A percentile compares a stretch with the other conserved stretches of the same genome.
phyloP scores from a whole-genome alignment of 352 stramenopile species.

The Pythium inflatum region DNA sequence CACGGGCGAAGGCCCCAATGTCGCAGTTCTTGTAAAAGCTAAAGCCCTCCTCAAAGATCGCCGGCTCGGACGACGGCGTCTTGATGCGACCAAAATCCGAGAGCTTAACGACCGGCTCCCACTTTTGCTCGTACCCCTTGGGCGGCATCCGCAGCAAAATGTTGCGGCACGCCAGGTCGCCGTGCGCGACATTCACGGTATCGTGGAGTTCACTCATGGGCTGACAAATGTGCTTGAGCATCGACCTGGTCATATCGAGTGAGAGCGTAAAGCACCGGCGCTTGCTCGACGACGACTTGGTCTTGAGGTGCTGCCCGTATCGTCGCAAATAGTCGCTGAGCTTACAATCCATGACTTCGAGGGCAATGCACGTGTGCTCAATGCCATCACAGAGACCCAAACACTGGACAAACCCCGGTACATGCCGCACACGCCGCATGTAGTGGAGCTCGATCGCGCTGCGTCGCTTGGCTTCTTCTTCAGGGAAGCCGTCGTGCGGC shows the following conservation, averaged over 20 bases:
- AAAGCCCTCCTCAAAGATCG: slow-evolving; percentile 71
- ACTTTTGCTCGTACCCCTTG: slow-evolving; percentile 81
- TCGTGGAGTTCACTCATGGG: slow-evolving; percentile 84
- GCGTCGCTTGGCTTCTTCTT: slow-evolving; percentile 80
- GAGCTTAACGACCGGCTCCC: slow-evolving; percentile 81
- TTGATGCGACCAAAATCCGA: slow-evolving; percentile 86
- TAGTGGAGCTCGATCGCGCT: slow-evolving; percentile 82
- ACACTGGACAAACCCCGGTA: slow-evolving; percentile 80
- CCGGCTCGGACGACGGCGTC: slow-evolving; percentile 61
- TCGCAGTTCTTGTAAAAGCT: slow-evolving; percentile 88
- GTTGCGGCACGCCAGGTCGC: slow-evolving; percentile 84
- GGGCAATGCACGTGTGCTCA: slow-evolving; percentile 83
- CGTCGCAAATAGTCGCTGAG: slow-evolving; percentile 83
- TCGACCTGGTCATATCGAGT: slow-evolving; percentile 50
- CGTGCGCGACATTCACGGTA: slow-evolving; percentile 78
- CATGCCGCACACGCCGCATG: slow-evolving; percentile 72
- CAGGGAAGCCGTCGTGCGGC: slow-evolving; percentile 71
- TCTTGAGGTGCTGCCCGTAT: slow-evolving; percentile 51
- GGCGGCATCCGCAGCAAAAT: slow-evolving; percentile 82
- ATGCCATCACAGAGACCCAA: slow-evolving; percentile 82
- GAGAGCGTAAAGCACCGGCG: slow-evolving; percentile 62
- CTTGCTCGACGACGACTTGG: slow-evolving; percentile 26
- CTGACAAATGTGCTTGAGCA: slow-evolving; percentile 77
- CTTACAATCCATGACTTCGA: slow-evolving; percentile 90
- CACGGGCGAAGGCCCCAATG: slow-evolving; percentile 73